Evolutionary conservation across 2,329 filamentous ascomycete genomes (phyloP).

Genomic region (Diaporthe citrichinensis): DNA sequence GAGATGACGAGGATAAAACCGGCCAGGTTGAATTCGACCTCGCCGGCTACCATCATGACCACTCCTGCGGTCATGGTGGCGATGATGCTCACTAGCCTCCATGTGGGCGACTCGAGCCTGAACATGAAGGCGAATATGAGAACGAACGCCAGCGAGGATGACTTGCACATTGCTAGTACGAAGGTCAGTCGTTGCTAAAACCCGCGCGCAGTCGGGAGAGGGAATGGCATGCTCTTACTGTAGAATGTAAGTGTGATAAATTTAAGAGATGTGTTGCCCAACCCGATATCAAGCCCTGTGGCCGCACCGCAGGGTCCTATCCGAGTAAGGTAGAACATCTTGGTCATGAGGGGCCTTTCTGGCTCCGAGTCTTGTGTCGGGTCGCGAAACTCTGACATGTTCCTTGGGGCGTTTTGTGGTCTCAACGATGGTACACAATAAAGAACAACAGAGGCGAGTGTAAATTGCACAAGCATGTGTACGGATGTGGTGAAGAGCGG

Average conservation of each 20-base stretch:
- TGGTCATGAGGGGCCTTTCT: slow-evolving; percentile 79
- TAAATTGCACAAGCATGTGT: slow-evolving; percentile 97
- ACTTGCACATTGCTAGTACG: slow-evolving; percentile 91
- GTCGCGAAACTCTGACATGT: slow-evolving; percentile 57
- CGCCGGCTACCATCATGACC: slow-evolving; percentile 97
- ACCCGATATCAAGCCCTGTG: slow-evolving; percentile 93
- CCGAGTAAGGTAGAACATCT: slow-evolving; percentile 90
- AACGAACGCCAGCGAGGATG: slow-evolving; percentile 94
- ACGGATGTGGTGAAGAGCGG: slow-evolving; percentile 95
- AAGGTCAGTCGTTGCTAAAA: slow-evolving; percentile 44
- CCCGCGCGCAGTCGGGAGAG: not conserved
- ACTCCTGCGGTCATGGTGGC: slow-evolving; percentile 92
- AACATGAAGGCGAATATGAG: slow-evolving; percentile 96
- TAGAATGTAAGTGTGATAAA: slow-evolving; percentile 98
- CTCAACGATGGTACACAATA: slow-evolving; percentile 87
- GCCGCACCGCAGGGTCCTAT: slow-evolving; percentile 93
- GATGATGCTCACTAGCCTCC: slow-evolving; percentile 89
- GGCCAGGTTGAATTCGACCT: slow-evolving; percentile 87
- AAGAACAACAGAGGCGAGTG: slow-evolving; percentile 81
- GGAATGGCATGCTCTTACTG: slow-evolving; percentile 65
- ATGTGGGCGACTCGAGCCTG: slow-evolving; percentile 88
- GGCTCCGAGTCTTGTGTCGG: slow-evolving; percentile 64
- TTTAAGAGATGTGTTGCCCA: slow-evolving; percentile 95
- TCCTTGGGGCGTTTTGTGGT: slow-evolving; percentile 66
- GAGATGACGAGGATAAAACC: slow-evolving; percentile 95